phyloP scores from a whole-genome alignment of 176 grass and related monocot genomes.

The Avena insularis region DNA sequence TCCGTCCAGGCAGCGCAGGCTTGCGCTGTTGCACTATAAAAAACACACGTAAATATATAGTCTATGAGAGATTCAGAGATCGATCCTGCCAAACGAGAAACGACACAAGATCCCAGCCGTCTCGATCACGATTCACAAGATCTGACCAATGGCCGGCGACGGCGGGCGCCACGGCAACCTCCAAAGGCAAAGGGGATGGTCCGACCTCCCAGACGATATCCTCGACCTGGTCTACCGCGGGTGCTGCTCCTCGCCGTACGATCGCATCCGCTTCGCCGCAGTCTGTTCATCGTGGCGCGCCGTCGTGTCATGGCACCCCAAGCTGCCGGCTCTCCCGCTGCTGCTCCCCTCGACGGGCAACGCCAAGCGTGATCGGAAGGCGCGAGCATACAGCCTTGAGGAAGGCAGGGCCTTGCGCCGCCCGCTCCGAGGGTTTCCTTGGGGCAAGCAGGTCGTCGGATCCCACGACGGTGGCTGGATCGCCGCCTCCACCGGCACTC shows the following conservation, averaged over 20 bases:
- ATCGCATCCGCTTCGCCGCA: neutral
- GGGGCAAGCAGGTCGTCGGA: neutral
- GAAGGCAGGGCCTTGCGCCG: neutral
- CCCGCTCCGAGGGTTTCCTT: neutral
- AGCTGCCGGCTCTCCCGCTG: neutral
- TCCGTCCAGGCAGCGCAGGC: no score
- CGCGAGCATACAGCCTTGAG: neutral
- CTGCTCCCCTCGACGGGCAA: neutral
- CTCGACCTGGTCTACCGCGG: neutral
- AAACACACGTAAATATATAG: no score
- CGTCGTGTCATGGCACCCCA: neutral
- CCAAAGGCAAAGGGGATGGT: neutral
- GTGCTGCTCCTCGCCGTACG: neutral
- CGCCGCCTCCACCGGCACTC: neutral
- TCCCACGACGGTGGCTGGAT: neutral
- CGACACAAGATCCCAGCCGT: no score
- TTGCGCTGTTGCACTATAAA: no score
- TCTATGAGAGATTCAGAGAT: no score
- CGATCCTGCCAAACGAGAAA: no score
- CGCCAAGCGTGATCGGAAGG: neutral
- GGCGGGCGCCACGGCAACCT: neutral
- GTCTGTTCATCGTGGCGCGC: neutral
- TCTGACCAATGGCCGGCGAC: neutral
- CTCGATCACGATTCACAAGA: no score
- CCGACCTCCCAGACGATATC: neutral